These are phyloP conservation scores for Apophysomyces sp. DNA, from an alignment of 371 early-diverging fungal species.

Conservation along the genomic window DNA sequence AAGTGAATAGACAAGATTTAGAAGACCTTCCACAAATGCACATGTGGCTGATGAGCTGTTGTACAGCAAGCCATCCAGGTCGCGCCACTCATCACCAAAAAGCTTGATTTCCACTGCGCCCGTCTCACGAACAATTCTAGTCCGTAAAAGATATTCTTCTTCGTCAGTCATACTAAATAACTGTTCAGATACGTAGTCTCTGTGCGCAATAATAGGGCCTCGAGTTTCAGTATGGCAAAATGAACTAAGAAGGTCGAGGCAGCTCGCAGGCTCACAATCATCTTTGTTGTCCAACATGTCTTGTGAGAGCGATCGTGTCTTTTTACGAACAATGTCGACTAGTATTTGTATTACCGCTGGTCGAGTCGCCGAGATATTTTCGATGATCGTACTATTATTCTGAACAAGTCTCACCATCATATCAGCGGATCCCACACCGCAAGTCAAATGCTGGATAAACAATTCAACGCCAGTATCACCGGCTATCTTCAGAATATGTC, in stretches of 20 bases:
- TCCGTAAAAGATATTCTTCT: constrained; percentile 13
- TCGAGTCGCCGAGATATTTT: constrained; percentile 7
- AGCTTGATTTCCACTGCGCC: constrained; percentile 17
- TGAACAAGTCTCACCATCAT: constrained; percentile 23
- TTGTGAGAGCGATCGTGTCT: background rate
- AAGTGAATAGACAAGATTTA: constrained; percentile 24
- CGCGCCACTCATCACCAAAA: constrained; percentile 20
- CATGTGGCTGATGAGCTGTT: constrained; percentile 7
- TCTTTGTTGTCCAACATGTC: background rate
- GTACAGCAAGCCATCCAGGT: constrained; percentile 12
- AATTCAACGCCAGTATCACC: constrained; percentile 27
- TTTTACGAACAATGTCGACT: constrained; percentile 1
- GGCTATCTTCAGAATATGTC: constrained; percentile 15
- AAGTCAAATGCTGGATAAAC: constrained; percentile 25
- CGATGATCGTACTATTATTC: constrained; percentile 14
- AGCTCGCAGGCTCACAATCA: constrained; percentile 14
- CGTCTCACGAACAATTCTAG: constrained; percentile 7
- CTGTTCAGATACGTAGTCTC: constrained; percentile 15
- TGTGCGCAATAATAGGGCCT: constrained; percentile 9
- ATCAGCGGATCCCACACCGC: constrained; percentile 27
- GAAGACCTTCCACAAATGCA: constrained; percentile 12
- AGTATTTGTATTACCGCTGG: constrained; percentile 12
- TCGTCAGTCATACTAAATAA: constrained; percentile 6
- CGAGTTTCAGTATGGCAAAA: constrained; percentile 13
- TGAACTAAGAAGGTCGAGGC: constrained; percentile 19